Conservation (phyloP, 1,284 basidiomycete species). For the Heterobasidion occidentale region DNA sequence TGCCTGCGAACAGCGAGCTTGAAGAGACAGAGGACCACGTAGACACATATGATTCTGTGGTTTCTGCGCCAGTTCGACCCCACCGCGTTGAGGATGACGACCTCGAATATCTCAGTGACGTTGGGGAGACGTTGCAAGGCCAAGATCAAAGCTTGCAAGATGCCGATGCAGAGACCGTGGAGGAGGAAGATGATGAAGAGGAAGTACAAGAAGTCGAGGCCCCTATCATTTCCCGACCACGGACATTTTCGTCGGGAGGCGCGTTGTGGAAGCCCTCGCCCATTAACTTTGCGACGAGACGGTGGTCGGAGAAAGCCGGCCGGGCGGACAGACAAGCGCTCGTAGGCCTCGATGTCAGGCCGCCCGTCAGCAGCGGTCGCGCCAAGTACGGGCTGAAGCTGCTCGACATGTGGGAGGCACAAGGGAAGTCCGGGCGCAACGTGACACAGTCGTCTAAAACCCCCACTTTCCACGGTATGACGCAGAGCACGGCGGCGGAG, state of each 20-base stretch:
- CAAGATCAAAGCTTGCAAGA: background rate
- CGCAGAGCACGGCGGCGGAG: background rate
- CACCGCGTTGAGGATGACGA: background rate
- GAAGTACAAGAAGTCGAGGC: constrained; percentile 30
- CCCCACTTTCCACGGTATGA: background rate
- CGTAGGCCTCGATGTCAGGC: background rate
- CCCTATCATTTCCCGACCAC: constrained; percentile 15
- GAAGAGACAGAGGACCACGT: background rate
- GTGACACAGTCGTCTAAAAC: background rate
- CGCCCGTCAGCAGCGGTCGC: background rate
- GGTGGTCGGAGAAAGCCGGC: constrained; percentile 34
- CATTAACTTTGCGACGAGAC: constrained; percentile 42
- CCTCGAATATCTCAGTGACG: too few relatives aligned
- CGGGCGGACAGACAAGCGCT: background rate
- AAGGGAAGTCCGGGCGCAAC: background rate
- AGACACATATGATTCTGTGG: background rate
- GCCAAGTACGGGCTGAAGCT: background rate
- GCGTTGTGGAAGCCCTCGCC: constrained; percentile 42
- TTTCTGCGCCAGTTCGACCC: background rate
- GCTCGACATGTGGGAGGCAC: background rate
- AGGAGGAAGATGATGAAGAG: constrained; percentile 22
- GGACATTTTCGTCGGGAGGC: constrained; percentile 12
- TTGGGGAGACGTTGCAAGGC: too few relatives aligned
- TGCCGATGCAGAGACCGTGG: constrained; percentile 19
- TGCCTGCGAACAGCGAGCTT: background rate